A percentile compares a stretch with the other conserved stretches of the same genome.
Conservation (phyloP, 495 filamentous ascomycete species). For the Penicillium pulvis region DNA sequence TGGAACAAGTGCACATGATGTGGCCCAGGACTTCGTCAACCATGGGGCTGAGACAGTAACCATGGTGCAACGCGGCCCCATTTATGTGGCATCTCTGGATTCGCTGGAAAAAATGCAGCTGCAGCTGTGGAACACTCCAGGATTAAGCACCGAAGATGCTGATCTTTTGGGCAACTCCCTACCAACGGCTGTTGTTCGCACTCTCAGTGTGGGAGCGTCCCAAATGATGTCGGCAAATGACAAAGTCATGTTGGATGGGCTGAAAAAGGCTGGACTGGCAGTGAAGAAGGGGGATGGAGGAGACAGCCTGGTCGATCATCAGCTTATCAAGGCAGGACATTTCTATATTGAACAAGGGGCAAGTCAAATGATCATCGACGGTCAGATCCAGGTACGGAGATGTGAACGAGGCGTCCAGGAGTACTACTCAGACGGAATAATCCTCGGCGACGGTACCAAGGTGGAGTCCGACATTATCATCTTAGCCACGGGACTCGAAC, state of each 20-base stretch:
- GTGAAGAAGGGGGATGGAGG: background rate
- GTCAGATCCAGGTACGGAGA: slow-evolving; percentile 9
- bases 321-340: slow-evolving; percentile 1
- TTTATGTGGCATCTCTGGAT: slow-evolving; percentile 3
- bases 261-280: slow-evolving; percentile 6
- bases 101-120: slow-evolving; percentile 3
- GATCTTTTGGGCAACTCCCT: slow-evolving; percentile 8
- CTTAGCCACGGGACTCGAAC: background rate
- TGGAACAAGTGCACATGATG: slow-evolving; percentile 6
- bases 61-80: slow-evolving; percentile 1
- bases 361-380: slow-evolving; percentile 9
- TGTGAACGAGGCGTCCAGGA: slow-evolving; percentile 9
- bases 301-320: slow-evolving; percentile 3
- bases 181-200: slow-evolving; percentile 8
- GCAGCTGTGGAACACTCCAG: slow-evolving; percentile 6
- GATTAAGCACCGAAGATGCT: slow-evolving; percentile 8
- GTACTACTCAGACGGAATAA: background rate
- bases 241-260: slow-evolving; percentile 4
- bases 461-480: slow-evolving; percentile 6
- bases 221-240: slow-evolving; percentile 6
- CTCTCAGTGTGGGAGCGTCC: background rate
- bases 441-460: slow-evolving; percentile 4
- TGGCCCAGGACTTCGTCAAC: slow-evolving; percentile 8
- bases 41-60: slow-evolving; percentile 5
- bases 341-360: slow-evolving; percentile 10